These are phyloP conservation scores for Micractinium conductrix DNA, from an alignment of 139 green algal species.

Conservation along the genomic window DNA sequence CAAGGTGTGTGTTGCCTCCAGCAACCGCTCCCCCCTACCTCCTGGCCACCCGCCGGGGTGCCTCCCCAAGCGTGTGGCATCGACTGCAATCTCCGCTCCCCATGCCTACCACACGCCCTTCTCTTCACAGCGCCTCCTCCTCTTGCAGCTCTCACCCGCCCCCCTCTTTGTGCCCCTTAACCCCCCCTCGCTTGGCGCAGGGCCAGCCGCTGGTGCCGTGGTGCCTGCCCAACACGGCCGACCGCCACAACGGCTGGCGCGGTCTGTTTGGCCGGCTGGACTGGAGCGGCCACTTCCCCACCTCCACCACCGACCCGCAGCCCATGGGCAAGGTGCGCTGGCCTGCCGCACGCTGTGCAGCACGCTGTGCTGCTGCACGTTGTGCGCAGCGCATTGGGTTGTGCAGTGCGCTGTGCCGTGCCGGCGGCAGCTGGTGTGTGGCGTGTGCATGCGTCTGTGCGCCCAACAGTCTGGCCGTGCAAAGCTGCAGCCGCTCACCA, in stretches of 20 bases:
- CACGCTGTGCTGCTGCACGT: not conserved
- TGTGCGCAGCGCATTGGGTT: not conserved
- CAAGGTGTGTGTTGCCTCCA: conserved; percentile 55
- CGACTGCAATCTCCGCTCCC: not conserved
- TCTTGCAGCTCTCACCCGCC: not conserved
- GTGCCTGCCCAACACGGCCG: conserved; percentile 96
- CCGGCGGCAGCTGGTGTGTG: not conserved
- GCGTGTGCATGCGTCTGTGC: too few species aligned
- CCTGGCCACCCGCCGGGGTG: too few species aligned
- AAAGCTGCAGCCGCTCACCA: not conserved
- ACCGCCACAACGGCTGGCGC: conserved; percentile 96
- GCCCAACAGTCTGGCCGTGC: not conserved
- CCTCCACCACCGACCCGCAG: conserved; percentile 95
- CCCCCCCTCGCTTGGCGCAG: too few species aligned
- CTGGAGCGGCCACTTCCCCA: conserved; percentile 96
- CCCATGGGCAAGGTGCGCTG: conserved; percentile 94
- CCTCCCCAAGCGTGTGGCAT: too few species aligned
- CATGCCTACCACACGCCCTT: not conserved
- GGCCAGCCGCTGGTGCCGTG: conserved; percentile 91
- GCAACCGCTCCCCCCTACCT: not conserved
- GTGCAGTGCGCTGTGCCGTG: too few species aligned
- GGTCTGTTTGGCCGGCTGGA: conserved; percentile 96
- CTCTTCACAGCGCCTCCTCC: too few species aligned
- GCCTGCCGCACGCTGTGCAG: too few species aligned
- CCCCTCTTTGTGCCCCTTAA: too few species aligned